Conservation (phyloP, 1,139 yeast species). For the Kodamaea suecica region DNA sequence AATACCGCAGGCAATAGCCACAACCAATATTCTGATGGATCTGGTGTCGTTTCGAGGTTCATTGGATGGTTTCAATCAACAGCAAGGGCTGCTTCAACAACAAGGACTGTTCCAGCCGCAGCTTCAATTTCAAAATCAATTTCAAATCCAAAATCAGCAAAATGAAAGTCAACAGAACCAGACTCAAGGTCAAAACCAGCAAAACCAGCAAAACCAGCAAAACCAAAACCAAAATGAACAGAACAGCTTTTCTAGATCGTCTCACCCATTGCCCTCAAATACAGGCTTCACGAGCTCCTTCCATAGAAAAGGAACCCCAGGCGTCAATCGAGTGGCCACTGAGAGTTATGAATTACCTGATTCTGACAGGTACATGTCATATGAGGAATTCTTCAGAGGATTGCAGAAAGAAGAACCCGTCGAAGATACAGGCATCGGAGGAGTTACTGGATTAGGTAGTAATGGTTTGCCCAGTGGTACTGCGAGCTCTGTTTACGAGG, state of each 20-base stretch:
- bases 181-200: neutral
- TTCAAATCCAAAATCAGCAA: neutral
- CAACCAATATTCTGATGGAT: conserved; percentile 29
- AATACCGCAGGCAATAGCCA: conserved; percentile 31
- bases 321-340: neutral
- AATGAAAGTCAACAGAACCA: neutral
- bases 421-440: conserved; percentile 1
- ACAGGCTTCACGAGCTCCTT: conserved; percentile 5
- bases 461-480: conserved; percentile 1
- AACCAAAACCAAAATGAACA: neutral
- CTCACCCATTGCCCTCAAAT: neutral
- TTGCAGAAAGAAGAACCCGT: conserved; percentile 23
- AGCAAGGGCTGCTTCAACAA: neutral
- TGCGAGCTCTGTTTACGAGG: conserved; percentile 26
- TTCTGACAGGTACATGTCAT: conserved; percentile 48
- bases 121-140: neutral
- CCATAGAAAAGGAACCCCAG: conserved; percentile 4
- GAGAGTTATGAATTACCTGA: conserved; percentile 15
- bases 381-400: conserved; percentile 38
- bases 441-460: neutral
- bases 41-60: neutral
- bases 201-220: no score
- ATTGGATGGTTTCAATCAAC: neutral
- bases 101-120: neutral
- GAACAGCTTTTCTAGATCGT: neutral